Percentiles rank a stretch among this genome's conserved stretches.
Conservation (phyloP, 129 eudicot genomes). For the Glebionis coronaria region DNA sequence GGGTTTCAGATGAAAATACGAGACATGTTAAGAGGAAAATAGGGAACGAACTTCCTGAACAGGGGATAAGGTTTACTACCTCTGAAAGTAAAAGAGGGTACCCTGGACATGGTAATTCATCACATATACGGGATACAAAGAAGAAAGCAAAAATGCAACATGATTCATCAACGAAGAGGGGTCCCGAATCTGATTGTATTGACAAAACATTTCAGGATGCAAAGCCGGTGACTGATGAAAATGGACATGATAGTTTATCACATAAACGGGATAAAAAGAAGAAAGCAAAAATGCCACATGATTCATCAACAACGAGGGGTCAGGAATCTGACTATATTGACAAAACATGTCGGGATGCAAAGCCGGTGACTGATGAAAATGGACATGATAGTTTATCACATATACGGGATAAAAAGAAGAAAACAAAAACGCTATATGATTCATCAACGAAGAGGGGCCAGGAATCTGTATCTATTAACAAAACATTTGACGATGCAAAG, state of each 20-base stretch:
- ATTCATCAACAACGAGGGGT: slow-evolving; percentile 28
- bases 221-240: slow-evolving; percentile 8
- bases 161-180: slow-evolving; percentile 28
- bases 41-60: slow-evolving; percentile 37
- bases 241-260: slow-evolving; percentile 16
- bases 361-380: not conserved
- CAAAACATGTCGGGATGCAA: no score
- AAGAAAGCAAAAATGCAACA: slow-evolving; percentile 31
- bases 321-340: slow-evolving; percentile 21
- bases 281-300: slow-evolving; percentile 27
- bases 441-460: slow-evolving; percentile 28
- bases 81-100: slow-evolving; percentile 40
- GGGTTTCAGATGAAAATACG: slow-evolving; percentile 21
- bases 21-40: slow-evolving; percentile 31
- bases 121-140: slow-evolving; percentile 22
- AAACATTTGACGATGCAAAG: no score
- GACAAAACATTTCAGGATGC: slow-evolving; percentile 21
- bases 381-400: slow-evolving; percentile 15
- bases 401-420: slow-evolving; percentile 27
- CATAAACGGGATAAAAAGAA: slow-evolving; percentile 24
- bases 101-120: slow-evolving; percentile 22
- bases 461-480: slow-evolving; percentile 25
- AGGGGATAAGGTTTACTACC: slow-evolving; percentile 21
- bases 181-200: slow-evolving; percentile 22
- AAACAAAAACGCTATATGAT: slow-evolving; percentile 24